These are phyloP conservation scores for Malassezia sp. DNA, from an alignment of 1,284 basidiomycete species.

Conservation along the genomic window DNA sequence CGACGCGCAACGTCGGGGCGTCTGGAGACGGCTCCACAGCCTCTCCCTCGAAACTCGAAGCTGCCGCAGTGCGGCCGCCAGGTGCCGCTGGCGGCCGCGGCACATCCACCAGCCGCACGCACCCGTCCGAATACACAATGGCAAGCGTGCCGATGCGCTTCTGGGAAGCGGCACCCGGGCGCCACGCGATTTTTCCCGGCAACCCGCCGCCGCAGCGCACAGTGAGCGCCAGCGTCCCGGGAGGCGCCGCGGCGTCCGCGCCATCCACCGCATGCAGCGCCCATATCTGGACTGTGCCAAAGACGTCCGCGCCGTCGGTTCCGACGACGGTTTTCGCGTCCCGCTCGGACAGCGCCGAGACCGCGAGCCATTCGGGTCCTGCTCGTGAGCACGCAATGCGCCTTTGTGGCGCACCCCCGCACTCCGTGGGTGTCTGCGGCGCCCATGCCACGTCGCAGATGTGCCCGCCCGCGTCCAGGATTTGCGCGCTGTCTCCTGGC, in stretches of 20 bases:
- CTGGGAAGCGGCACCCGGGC: not conserved
- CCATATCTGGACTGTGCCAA: no score
- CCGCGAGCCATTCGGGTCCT: slow-evolving; percentile 4
- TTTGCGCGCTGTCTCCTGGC: no score
- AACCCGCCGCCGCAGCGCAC: not conserved
- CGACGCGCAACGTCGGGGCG: not conserved
- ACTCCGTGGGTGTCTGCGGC: no score
- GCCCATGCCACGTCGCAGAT: slow-evolving; percentile 14
- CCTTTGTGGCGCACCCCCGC: not conserved
- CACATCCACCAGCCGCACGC: not conserved
- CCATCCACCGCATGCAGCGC: slow-evolving; percentile 9
- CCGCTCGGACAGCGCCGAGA: slow-evolving; percentile 1
- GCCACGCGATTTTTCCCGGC: slow-evolving; percentile 1
- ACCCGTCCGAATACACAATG: slow-evolving; percentile 2
- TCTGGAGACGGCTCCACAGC: no score
- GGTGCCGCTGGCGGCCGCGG: no score
- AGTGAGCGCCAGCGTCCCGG: not conserved
- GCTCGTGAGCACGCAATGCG: not conserved
- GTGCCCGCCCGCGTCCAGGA: slow-evolving; percentile 11
- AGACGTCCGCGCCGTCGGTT: no score
- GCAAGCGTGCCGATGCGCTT: slow-evolving; percentile 1
- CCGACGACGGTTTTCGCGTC: not conserved
- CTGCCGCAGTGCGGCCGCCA: no score
- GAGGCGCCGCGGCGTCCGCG: not conserved
- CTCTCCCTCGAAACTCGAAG: no score